Percentiles rank a stretch among this genome's conserved stretches.
These are phyloP conservation scores for Ascomycota sp. DNA, from an alignment of 2,329 filamentous ascomycete species.

Conservation along the genomic window DNA sequence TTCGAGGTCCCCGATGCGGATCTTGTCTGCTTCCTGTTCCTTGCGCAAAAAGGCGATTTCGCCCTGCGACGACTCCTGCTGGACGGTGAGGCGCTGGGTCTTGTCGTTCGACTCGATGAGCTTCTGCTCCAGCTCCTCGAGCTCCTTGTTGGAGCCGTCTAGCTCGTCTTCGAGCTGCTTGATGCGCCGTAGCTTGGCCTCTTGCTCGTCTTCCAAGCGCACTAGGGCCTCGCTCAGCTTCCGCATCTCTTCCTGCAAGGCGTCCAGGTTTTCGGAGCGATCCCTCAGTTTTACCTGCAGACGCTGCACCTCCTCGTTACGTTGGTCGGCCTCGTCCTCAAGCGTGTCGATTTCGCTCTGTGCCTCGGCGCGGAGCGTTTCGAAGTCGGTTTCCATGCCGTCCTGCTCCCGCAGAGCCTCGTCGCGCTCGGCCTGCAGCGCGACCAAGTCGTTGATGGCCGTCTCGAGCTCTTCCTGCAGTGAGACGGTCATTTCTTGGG, in stretches of 20 bases:
- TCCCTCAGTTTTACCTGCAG: conserved; percentile 54
- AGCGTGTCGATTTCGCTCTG: conserved; percentile 46
- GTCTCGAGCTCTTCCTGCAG: conserved; percentile 68
- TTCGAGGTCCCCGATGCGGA: conserved; percentile 87
- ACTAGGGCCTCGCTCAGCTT: conserved; percentile 74
- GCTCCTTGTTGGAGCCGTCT: conserved; percentile 64
- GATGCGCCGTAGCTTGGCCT: conserved; percentile 58
- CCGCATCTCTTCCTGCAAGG: conserved; percentile 86
- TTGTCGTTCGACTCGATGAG: conserved; percentile 74
- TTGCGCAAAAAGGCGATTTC: conserved; percentile 92
- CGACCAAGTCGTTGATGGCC: conserved; percentile 57
- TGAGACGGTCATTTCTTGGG: conserved; percentile 35
- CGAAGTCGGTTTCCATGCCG: conserved; percentile 39
- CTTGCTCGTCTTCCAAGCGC: conserved; percentile 74
- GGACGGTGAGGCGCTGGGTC: conserved; percentile 68
- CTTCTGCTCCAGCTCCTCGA: conserved; percentile 68
- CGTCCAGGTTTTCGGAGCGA: conserved; percentile 68
- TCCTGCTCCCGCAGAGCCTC: conserved; percentile 52
- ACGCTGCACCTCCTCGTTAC: conserved; percentile 47
- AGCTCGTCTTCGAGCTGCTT: conserved; percentile 69
- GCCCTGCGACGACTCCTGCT: conserved; percentile 77
- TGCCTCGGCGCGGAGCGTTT: conserved; percentile 38
- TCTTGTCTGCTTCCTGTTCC: conserved; percentile 94
- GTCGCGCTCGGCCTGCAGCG: conserved; percentile 65
- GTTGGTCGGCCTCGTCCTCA: conserved; percentile 53